Evolutionary conservation across 495 filamentous ascomycete species (phyloP).

Genomic region (Penicillium dipodomyicola): DNA sequence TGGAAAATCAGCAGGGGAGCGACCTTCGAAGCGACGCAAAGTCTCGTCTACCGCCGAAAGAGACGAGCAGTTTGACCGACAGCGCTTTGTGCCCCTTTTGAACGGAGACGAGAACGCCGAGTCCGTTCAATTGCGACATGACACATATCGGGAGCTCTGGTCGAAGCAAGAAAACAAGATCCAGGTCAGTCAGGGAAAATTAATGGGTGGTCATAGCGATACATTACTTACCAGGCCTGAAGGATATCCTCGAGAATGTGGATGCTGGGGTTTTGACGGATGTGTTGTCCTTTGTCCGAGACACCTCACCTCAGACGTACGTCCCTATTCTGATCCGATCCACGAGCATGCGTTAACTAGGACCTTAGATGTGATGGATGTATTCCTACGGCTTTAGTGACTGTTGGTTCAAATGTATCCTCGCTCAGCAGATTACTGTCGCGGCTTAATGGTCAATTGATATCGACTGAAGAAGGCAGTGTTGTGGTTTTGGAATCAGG

Average conservation of each 20-base stretch:
- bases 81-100: constrained; percentile 60
- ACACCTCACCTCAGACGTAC: constrained; percentile 47
- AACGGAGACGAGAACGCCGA: constrained; percentile 57
- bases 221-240: constrained; percentile 16
- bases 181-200: constrained; percentile 49
- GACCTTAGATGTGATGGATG: constrained; percentile 42
- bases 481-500: constrained; percentile 73
- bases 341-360: constrained; percentile 17
- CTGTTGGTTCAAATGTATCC: constrained; percentile 82
- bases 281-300: constrained; percentile 63
- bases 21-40: constrained; percentile 66
- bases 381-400: constrained; percentile 77
- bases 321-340: constrained; percentile 5
- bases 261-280: constrained; percentile 60
- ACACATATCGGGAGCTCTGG: constrained; percentile 68
- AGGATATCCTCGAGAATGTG: constrained; percentile 42
- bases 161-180: constrained; percentile 62
- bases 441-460: constrained; percentile 57
- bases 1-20: constrained; percentile 36
- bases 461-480: constrained; percentile 45
- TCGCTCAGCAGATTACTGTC: constrained; percentile 69
- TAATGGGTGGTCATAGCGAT: background rate
- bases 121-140: constrained; percentile 53
- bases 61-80: constrained; percentile 14
- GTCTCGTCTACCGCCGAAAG: constrained; percentile 32